Base-by-base conservation (phyloP, 129 eudicot genomes). In the Arctium lappa region DNA sequence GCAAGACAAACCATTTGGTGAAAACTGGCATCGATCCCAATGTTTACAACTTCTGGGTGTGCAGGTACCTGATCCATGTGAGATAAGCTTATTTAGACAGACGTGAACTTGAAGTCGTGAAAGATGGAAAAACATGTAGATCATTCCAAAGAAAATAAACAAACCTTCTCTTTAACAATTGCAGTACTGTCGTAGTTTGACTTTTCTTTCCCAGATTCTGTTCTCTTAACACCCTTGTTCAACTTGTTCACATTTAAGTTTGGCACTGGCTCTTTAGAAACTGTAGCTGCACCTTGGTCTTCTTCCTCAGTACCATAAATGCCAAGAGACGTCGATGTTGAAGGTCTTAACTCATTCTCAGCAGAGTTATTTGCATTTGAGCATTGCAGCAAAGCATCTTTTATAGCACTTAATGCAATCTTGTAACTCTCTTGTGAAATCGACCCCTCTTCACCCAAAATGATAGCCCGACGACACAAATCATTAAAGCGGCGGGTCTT, bases 401-500 rank as follows among this genome's bases (percentile, higher is more conserved):
- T 90, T 31, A 92, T 90, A 15, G 95, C 92, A 79, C 76, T 79
- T 29, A 91, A 44, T 9, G 97, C 99, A 83, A 87, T 77, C 75
- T 69, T 80, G 72, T 90, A 93, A 90, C 99, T 95, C 70, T 93
- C 97, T 75, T 87, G 91, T 34, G 99, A 89, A 37, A 93, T 79
- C 1, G 99, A 95, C 32, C 99, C 99, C 76, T 95, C 99, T 89
- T 95, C 99, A 42, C 97, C 97, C 88, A 95, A 86, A 66, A 95
- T 90, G 40, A 95, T 89, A 77, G 99, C 97, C 80, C 97, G 82
- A 15, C 97, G 86, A 84, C 99, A 95, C 46, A 95, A 89, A 86
- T 93, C 99, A 84, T 95, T 93, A 37, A 86, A 82, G 9, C 97
- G 86, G 16, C 97, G 91, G 40, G 90, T 90, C 87, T 90, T 95